Percentiles rank a stretch among this genome's conserved stretches.
Conservation (phyloP, 306 rosid species). For the Nissolia schottii region DNA sequence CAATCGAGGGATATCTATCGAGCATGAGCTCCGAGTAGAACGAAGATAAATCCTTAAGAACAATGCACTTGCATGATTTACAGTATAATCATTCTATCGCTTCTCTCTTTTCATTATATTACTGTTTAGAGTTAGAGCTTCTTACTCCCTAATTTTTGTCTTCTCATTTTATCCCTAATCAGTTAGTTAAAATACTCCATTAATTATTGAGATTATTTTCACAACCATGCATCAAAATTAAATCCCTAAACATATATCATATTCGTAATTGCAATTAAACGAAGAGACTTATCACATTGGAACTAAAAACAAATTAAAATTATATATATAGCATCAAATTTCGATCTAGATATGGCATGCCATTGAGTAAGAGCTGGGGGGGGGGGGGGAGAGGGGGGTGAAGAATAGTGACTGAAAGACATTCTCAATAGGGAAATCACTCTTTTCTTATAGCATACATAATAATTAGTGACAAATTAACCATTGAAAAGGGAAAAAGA, state of each 20-base stretch:
- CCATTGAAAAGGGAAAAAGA: not conserved
- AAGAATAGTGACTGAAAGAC: constrained; percentile 3
- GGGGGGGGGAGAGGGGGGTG: not conserved
- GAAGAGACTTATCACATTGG: not conserved
- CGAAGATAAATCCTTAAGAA: too few species aligned
- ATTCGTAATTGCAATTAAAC: not conserved
- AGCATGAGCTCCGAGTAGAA: too few species aligned
- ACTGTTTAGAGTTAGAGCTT: too few species aligned
- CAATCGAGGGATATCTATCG: too few species aligned
- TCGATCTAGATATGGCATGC: constrained; percentile 11
- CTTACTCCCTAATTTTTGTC: too few species aligned
- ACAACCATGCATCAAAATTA: too few species aligned
- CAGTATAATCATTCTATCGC: too few species aligned
- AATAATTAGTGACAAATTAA: not conserved
- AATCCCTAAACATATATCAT: not conserved
- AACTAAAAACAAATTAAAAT: not conserved
- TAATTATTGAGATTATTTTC: too few species aligned
- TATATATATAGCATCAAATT: not conserved
- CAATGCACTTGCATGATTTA: too few species aligned
- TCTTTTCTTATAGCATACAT: not conserved
- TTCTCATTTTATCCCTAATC: too few species aligned
- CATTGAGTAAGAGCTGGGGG: constrained; percentile 5
- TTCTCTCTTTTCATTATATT: too few species aligned
- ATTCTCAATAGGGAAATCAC: constrained; percentile 1
- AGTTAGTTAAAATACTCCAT: too few species aligned